Base-by-base conservation (phyloP, 148 eudicot genomes). In the Polygonum aviculare region DNA sequence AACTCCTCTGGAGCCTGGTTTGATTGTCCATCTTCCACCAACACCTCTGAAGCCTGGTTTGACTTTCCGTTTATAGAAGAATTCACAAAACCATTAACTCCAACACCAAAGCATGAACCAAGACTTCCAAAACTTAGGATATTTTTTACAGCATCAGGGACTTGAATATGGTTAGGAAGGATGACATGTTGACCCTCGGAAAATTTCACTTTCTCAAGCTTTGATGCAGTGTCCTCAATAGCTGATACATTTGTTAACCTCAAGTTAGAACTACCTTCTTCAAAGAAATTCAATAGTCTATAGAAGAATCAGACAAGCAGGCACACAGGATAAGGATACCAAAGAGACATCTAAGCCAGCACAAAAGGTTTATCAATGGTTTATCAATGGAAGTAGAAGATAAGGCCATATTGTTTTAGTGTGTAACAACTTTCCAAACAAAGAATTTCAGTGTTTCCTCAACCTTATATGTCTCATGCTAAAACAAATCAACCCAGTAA, bases 91-190 rank as follows among this genome's bases (percentile, higher is more conserved):
- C 31, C 12, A 52, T 69, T 63, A 36, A 59, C 80, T 54, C 62
- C 63, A 57, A 69, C 77, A 6, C 62, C 88, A 76, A 78, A 79
- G 77, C 77, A 26, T 72, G 83, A 83, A 84, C 84, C 87, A 84
- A 89, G 77, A 80, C 87, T 91, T 81, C 96, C 96, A 81, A 91
- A 91, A 84, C 79, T 87, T 79, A 91, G 71, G 18, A 79, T 83
- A 44, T 74, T 86, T 79, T 83, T 87, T 31, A 84, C 77, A 38
- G 89, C 81, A 77, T 89, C 97, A 48, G 97, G 91, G 48, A 91
- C 93, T 78, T 86, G 91, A 55, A 91, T 81, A 77, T 89, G 90
- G 74, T 89, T 82, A 33, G 93, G 97, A 69, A 89, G 86, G 75
- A 91, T 85, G 74, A 89, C 93, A 84, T 86, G 85, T 62, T 84